A percentile compares a stretch with the other conserved stretches of the same genome.
Conservation (phyloP, 441 rosid species). For the Capsella rubella region DNA sequence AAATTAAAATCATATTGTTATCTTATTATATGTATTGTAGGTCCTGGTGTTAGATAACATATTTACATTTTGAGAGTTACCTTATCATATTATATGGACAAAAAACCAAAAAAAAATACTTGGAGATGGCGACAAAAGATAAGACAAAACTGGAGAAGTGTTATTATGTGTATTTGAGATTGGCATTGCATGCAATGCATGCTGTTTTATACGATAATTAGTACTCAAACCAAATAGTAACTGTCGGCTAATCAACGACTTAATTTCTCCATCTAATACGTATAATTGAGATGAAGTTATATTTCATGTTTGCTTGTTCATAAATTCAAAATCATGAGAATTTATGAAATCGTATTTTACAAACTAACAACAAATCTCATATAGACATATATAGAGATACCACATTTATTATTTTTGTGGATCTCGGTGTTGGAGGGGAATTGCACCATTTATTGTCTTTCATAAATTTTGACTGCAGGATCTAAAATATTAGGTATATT, state of each 20-base stretch:
- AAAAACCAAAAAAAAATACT: slow-evolving; percentile 26
- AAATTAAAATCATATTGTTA: slow-evolving; percentile 26
- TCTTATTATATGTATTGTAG: slow-evolving; percentile 24
- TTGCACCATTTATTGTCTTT: slow-evolving; percentile 31
- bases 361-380: slow-evolving; percentile 10
- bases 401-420: slow-evolving; percentile 37
- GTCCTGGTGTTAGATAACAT: slow-evolving; percentile 22
- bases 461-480: slow-evolving; percentile 26
- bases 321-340: slow-evolving; percentile 13
- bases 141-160: slow-evolving; percentile 29
- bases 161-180: slow-evolving; percentile 29
- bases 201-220: slow-evolving; percentile 33
- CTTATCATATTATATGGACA: slow-evolving; percentile 22
- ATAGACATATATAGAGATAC: background rate
- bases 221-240: slow-evolving; percentile 24
- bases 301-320: slow-evolving; percentile 35
- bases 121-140: slow-evolving; percentile 22
- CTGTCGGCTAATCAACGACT: slow-evolving; percentile 32
- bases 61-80: slow-evolving; percentile 27
- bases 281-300: background rate
- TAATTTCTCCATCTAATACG: slow-evolving; percentile 1
- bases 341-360: slow-evolving; percentile 21
- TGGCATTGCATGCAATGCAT: slow-evolving; percentile 23
- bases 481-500: slow-evolving; percentile 26
- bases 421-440: slow-evolving; percentile 37